phyloP scores from a whole-genome alignment of 2,329 filamentous ascomycete species.

The Fusarium acutatum region DNA sequence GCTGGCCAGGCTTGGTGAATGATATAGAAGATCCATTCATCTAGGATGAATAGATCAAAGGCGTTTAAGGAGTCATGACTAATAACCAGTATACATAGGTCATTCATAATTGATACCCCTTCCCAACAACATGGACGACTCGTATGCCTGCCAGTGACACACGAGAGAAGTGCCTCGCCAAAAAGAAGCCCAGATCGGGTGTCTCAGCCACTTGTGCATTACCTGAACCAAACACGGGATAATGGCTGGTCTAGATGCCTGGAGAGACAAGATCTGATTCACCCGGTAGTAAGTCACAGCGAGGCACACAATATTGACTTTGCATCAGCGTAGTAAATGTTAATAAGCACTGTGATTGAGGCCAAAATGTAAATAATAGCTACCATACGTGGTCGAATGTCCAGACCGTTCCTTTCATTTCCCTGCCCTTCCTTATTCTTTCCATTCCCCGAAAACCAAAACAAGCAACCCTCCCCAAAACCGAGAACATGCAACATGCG shows the following conservation, averaged over 20 bases:
- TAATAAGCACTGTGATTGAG: slow-evolving; percentile 15
- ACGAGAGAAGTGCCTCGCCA: not conserved
- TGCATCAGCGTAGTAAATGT: not conserved
- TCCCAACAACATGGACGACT: slow-evolving; percentile 7
- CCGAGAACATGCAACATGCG: slow-evolving; percentile 6
- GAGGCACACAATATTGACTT: not conserved
- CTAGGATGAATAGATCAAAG: slow-evolving; percentile 7
- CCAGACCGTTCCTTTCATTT: slow-evolving; percentile 16
- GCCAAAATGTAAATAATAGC: slow-evolving; percentile 22
- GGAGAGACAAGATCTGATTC: not conserved
- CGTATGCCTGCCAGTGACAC: not conserved
- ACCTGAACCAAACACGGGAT: not conserved
- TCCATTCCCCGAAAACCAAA: slow-evolving; percentile 13
- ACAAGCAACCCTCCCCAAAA: slow-evolving; percentile 1
- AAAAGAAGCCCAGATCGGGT: not conserved
- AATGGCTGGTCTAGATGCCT: not conserved
- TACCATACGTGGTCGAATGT: slow-evolving; percentile 23
- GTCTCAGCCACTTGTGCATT: not conserved
- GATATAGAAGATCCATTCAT: not conserved
- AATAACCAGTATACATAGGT: slow-evolving; percentile 10
- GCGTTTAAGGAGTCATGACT: slow-evolving; percentile 29
- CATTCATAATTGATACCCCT: slow-evolving; percentile 37
- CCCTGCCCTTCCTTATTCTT: not conserved
- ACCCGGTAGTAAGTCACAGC: not conserved
- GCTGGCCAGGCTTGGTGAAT: not conserved